phyloP scores from a whole-genome alignment of 192 early-diverging fungal genomes.

The Paraglomus brasilianum region DNA sequence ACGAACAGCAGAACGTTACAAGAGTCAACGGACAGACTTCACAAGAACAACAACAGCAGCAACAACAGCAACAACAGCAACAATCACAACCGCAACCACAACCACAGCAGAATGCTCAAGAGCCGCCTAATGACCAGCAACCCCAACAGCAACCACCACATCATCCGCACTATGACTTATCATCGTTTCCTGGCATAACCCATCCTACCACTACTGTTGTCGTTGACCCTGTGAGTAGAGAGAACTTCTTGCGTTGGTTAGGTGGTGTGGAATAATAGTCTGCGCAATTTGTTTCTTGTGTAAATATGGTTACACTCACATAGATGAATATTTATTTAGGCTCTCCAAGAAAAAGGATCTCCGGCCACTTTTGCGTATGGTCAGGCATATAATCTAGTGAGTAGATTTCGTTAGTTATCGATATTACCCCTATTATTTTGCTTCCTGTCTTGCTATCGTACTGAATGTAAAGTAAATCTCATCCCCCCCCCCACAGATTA shows the following conservation, averaged over 20 bases:
- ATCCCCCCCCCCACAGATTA: conserved; percentile 13
- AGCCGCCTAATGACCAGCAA: conserved; percentile 16
- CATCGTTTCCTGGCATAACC: conserved; percentile 10
- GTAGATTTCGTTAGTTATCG: too few species aligned
- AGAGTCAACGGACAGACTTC: conserved; percentile 11
- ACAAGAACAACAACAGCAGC: conserved; percentile 21
- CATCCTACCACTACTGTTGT: conserved; percentile 13
- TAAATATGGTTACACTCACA: too few species aligned
- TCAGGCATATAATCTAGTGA: conserved; percentile 27
- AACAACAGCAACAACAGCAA: conserved; percentile 24
- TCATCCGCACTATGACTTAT: background rate
- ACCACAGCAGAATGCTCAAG: conserved; percentile 15
- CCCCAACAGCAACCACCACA: conserved; percentile 15
- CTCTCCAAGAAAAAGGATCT: conserved; percentile 16
- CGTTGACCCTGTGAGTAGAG: conserved; percentile 24
- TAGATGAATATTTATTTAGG: background rate
- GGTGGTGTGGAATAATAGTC: too few species aligned
- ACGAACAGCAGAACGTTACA: background rate
- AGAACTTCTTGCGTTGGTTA: too few species aligned
- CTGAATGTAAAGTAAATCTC: too few species aligned
- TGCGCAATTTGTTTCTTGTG: too few species aligned
- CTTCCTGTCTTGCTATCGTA: too few species aligned
- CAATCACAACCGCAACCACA: conserved; percentile 22
- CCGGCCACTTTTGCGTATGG: background rate
- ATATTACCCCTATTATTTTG: too few species aligned